These are phyloP conservation scores for Diplodia seriata DNA, from an alignment of 2,329 filamentous ascomycete genomes.

Conservation along the genomic window DNA sequence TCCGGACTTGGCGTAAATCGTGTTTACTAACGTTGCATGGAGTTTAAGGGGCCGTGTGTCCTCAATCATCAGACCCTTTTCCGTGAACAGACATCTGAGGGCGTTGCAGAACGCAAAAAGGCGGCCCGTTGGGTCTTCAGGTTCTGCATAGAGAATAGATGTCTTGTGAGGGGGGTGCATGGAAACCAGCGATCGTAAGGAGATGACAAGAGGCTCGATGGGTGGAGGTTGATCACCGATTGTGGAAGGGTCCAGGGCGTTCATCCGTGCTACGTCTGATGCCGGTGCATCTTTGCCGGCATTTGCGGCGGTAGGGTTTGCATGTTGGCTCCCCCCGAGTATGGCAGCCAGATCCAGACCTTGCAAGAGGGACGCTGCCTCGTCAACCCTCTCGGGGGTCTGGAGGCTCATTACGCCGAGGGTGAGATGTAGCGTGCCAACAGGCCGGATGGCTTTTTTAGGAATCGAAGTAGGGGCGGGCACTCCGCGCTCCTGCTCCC, in stretches of 20 bases:
- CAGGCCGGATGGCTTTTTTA: conserved; percentile 71
- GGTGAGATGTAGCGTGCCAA: conserved; percentile 84
- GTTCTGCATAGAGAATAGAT: conserved; percentile 70
- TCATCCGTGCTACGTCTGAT: not conserved
- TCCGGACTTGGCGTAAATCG: conserved; percentile 70
- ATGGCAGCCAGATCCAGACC: conserved; percentile 54
- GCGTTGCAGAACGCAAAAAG: conserved; percentile 65
- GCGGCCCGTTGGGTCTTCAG: conserved; percentile 59
- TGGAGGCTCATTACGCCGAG: conserved; percentile 83
- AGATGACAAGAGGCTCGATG: conserved; percentile 46
- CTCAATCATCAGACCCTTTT: conserved; percentile 62
- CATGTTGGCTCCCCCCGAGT: conserved; percentile 42
- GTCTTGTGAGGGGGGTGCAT: conserved; percentile 67
- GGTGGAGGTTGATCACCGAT: too few species aligned
- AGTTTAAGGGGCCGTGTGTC: conserved; percentile 72
- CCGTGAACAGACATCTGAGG: conserved; percentile 62
- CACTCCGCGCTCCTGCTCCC: conserved; percentile 44
- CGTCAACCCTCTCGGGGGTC: conserved; percentile 56
- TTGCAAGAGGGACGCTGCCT: conserved; percentile 51
- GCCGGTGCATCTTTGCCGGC: not conserved
- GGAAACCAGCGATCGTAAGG: conserved; percentile 59
- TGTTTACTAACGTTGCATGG: conserved; percentile 88
- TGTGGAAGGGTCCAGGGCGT: not conserved
- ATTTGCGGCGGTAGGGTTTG: not conserved
- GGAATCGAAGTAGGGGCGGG: conserved; percentile 58